phyloP scores from a whole-genome alignment of 2,329 filamentous ascomycete genomes.

The Exophiala alcalophila region DNA sequence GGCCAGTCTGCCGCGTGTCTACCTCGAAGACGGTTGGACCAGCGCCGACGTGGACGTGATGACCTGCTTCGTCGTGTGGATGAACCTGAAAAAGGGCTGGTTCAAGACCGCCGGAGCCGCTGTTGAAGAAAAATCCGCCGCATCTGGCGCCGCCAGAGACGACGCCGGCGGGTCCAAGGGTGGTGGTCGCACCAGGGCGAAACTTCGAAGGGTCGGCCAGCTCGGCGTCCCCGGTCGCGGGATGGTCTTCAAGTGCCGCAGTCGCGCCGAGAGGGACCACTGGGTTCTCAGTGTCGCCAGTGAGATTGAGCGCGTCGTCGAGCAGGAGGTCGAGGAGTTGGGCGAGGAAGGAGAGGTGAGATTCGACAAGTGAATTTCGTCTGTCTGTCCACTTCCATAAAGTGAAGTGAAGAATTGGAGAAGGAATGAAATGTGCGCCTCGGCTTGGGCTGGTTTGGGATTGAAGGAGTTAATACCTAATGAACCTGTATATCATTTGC shows the following conservation, averaged over 20 bases:
- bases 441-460: too few species aligned
- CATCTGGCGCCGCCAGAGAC: not conserved
- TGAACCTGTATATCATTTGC: too few species aligned
- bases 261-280: conserved; percentile 62
- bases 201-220: conserved; percentile 57
- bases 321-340: conserved; percentile 18
- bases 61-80: conserved; percentile 32
- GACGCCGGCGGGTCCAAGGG: conserved; percentile 6
- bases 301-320: conserved; percentile 56
- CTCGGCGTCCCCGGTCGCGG: conserved; percentile 60
- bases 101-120: conserved; percentile 23
- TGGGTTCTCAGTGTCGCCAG: conserved; percentile 65
- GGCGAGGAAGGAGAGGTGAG: conserved; percentile 23
- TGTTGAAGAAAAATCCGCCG: conserved; percentile 31
- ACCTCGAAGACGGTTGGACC: conserved; percentile 35
- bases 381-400: too few species aligned
- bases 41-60: conserved; percentile 31
- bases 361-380: conserved; percentile 22
- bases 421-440: too few species aligned
- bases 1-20: conserved; percentile 27
- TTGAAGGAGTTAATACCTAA: too few species aligned
- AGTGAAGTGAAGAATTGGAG: too few species aligned
- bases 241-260: conserved; percentile 64
- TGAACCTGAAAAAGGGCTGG: conserved; percentile 27
- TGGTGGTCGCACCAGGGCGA: conserved; percentile 21